Percentiles rank a stretch among this genome's conserved stretches.
These are phyloP conservation scores for Panus rudis DNA, from an alignment of 768 basidiomycete genomes.

Conservation along the genomic window DNA sequence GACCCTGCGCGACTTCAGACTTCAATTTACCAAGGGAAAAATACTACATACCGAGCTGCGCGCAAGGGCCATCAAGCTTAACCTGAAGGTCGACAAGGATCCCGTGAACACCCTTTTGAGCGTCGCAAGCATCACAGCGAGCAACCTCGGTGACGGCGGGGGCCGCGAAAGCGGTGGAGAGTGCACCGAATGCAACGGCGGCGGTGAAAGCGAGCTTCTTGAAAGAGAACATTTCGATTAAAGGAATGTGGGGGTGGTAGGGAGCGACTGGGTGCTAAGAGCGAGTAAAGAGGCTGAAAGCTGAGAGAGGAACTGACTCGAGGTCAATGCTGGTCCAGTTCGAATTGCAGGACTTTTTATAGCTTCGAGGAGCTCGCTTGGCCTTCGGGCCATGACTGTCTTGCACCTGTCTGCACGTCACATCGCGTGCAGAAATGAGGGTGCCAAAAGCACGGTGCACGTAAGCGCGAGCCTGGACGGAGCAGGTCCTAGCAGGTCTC, in stretches of 20 bases:
- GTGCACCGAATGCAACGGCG: slow-evolving; percentile 23
- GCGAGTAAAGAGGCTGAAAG: slow-evolving; percentile 9
- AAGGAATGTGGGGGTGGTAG: slow-evolving; percentile 26
- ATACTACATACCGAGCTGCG: slow-evolving; percentile 22
- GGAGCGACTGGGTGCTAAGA: too few species aligned
- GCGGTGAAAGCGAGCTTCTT: slow-evolving; percentile 18
- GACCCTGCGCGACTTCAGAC: not conserved
- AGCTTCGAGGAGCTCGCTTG: too few species aligned
- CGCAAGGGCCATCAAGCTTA: slow-evolving; percentile 12
- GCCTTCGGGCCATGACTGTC: too few species aligned
- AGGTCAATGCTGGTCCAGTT: slow-evolving; percentile 12
- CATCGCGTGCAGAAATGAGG: too few species aligned
- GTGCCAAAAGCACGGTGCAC: too few species aligned
- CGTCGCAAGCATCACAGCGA: slow-evolving; percentile 13
- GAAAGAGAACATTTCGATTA: slow-evolving; percentile 33
- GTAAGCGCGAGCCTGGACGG: too few species aligned
- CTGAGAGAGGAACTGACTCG: slow-evolving; percentile 11
- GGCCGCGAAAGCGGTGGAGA: slow-evolving; percentile 13
- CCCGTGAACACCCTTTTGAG: slow-evolving; percentile 15
- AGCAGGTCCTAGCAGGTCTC: too few species aligned
- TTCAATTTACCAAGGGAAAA: not conserved
- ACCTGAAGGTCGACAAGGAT: slow-evolving; percentile 19
- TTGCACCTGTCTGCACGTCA: too few species aligned
- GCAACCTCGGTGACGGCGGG: slow-evolving; percentile 11
- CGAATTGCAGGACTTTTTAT: not conserved